Base-by-base conservation (phyloP, 495 filamentous ascomycete genomes). In the Penicillium salamii region DNA sequence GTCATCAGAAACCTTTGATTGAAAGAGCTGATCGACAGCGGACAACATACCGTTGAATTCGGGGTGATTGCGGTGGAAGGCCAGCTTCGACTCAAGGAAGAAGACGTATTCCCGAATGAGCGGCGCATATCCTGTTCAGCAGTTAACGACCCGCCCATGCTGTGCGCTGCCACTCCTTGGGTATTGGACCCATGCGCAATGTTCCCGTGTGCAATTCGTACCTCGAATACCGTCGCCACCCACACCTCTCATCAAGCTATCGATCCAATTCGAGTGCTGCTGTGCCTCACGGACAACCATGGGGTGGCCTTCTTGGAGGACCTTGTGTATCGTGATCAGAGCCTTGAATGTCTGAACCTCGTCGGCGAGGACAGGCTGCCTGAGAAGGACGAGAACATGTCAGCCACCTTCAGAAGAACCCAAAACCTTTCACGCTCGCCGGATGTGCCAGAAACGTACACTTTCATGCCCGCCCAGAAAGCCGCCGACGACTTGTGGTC, bases 391-490 rank as follows among this genome's bases (percentile, higher is more conserved):
- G 20, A 29, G 23, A 17, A 23, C 19, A 35, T 13, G 44, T 58
- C 49, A 61, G 49, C 13, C 3, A 28, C 12, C 28, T 20, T 4
- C 5, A 29, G n/a, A 26, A 37, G 6, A 45, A 32, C 5, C 12
- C n/a, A n/a, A n/a, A 20, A 3, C 19, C 1, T 32, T 17, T 7
- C 11, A 33, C 13, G 13, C 11, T 23, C 7, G 8, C 15, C 12
- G 12, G 41, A 3, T 23, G 15, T 20, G 7, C 29, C 17, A 26
- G 32, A 31, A 26, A 68, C 87, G 51, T 77, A 93, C 86, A 98
- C 93, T 83, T 98, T 98, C 85, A 98, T 95, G 64, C 90, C 91
- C 39, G 88, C 84, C 93, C 93, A 98, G 74, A 98, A 98, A 59
- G 90, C 90, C 58, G 83, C 78, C 34, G 92, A 96, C 53, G 89